Conservation (phyloP, 495 filamentous ascomycete genomes). For the Lophium mytilinum region DNA sequence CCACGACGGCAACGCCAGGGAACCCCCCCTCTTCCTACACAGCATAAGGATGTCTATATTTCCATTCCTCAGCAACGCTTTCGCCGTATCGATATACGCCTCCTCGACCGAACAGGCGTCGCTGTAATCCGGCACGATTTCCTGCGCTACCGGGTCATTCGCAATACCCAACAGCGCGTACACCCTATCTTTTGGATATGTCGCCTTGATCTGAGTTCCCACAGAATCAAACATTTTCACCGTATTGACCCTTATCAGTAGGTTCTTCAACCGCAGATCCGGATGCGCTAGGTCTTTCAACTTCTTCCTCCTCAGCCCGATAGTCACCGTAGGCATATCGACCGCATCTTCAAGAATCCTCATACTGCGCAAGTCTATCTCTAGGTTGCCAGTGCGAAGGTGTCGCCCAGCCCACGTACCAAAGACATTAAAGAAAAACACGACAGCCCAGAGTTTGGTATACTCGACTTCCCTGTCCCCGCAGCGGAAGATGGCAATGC, state of each 20-base stretch:
- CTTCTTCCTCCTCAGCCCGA: not conserved
- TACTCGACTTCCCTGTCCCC: conserved; percentile 4
- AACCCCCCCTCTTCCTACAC: conserved; percentile 1
- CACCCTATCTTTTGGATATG: conserved; percentile 23
- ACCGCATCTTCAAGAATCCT: not conserved
- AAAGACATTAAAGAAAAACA: not conserved
- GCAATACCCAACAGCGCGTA: conserved; percentile 28
- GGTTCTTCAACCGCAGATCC: not conserved
- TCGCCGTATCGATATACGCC: conserved; percentile 16
- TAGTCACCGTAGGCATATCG: not conserved
- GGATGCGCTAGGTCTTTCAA: not conserved
- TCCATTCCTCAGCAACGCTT: conserved; percentile 1
- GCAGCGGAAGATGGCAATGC: not conserved
- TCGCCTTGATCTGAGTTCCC: conserved; percentile 4
- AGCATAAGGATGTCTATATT: conserved; percentile 4
- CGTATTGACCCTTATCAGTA: not conserved
- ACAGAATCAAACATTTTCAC: not conserved
- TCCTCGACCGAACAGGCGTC: conserved; percentile 10
- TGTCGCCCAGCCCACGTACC: not conserved
- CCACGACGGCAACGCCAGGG: conserved; percentile 3
- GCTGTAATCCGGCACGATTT: conserved; percentile 24
- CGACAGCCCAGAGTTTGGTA: not conserved
- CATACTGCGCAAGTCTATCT: not conserved
- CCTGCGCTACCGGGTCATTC: conserved; percentile 10
- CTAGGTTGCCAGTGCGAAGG: not conserved